Base-by-base conservation (phyloP, 2,329 filamentous ascomycete genomes). In the Calycina herbarum region DNA sequence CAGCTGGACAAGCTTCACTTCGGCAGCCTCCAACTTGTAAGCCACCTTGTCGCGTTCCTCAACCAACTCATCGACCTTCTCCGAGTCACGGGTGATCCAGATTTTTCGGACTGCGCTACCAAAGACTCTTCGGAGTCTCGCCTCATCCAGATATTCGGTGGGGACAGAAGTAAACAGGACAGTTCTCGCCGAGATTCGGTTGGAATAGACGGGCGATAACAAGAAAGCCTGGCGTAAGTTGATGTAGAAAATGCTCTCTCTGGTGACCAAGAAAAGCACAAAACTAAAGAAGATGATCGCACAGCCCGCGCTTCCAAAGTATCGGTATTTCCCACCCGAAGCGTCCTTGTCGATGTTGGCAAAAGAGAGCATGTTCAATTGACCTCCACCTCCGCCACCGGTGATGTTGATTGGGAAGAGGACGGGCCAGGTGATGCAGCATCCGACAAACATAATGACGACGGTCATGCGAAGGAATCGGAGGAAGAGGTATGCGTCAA, bases 211-310 rank as follows among this genome's bases (percentile, higher is more conserved):
- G 11, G 93, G 93, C 11, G 93, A 94, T 64, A 96, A 85, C 51
- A 96, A 86, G 79, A 96, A 97, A 0, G 94, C 94, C 79, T 98
- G 94, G 69, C 94, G 91, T 61, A 98, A 80, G 74, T 96, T 96
- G 81, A 97, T 90, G 78, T 92, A 96, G 83, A 89, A 97, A 72
- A 98, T 90, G 75, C 87, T 89, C 78, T 98, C 94, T 65, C 94
- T 86, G 64, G 93, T 90, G 68, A 98, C 87, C 74, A 92, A 89
- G 79, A 92, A 95, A 77, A 98, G 89, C 70, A 98, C 84, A 76
- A 98, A 98, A 57, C 86, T 86, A 77, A 91, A 93, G 79, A 92
- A 98, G 60, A 94, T 78, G 87, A 92, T 97, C 1, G 89, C 88
- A 62, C 93, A 82, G 62, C 92, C 85, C n/a, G 86, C 86, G 76